Evolutionary conservation across 768 basidiomycete genomes (phyloP).

Genomic region (Amanita subjunquillea): DNA sequence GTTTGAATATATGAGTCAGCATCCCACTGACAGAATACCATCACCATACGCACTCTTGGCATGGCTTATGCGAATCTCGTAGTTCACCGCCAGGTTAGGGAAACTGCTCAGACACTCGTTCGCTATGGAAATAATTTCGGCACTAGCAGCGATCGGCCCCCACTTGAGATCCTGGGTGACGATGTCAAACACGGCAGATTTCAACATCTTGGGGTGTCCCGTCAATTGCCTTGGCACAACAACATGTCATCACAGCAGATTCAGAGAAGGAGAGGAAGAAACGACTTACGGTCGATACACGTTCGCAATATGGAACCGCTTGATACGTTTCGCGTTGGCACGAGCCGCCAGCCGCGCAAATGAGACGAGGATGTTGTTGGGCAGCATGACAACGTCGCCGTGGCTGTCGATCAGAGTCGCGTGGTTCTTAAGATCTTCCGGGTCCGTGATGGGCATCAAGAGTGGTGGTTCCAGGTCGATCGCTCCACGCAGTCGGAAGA

Average conservation of each 20-base stretch:
- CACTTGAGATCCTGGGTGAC: constrained; percentile 61
- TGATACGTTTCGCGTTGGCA: constrained; percentile 56
- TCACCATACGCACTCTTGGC: constrained; percentile 43
- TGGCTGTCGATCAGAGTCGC: constrained; percentile 73
- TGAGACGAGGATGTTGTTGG: constrained; percentile 61
- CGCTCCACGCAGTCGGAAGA: constrained; percentile 86
- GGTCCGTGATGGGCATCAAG: constrained; percentile 61
- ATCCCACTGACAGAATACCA: neutral
- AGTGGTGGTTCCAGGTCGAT: constrained; percentile 80
- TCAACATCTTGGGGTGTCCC: constrained; percentile 64
- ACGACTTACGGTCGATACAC: constrained; percentile 54
- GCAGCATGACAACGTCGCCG: constrained; percentile 66
- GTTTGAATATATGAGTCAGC: constrained; percentile 2
- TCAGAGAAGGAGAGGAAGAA: neutral
- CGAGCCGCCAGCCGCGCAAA: constrained; percentile 81
- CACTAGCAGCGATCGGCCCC: constrained; percentile 60
- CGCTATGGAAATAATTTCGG: constrained; percentile 63
- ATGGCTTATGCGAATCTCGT: constrained; percentile 75
- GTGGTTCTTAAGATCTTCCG: constrained; percentile 52
- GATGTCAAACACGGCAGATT: constrained; percentile 77
- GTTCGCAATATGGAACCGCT: constrained; percentile 72
- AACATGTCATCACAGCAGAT: constrained; percentile 2
- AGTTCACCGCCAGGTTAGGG: constrained; percentile 54
- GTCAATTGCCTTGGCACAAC: constrained; percentile 38
- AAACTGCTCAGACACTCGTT: constrained; percentile 61